A percentile compares a stretch with the other conserved stretches of the same genome.
Evolutionary conservation across 2,329 filamentous ascomycete species (phyloP).

Genomic region (Nothophoma quercina): DNA sequence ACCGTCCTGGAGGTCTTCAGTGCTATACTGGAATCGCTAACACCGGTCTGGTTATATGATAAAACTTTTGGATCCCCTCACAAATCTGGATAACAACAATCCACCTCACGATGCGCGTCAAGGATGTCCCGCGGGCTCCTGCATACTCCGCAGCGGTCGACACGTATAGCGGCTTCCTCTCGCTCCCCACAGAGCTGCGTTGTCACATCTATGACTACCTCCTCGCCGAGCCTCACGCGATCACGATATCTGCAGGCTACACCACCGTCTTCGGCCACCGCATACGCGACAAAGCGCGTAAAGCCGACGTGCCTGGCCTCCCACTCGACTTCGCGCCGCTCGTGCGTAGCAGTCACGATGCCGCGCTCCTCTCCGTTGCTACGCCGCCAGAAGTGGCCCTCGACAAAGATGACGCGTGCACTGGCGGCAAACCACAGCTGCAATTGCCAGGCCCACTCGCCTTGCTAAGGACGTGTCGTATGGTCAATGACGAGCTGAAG

Average conservation of each 20-base stretch:
- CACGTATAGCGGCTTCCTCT: constrained; percentile 25
- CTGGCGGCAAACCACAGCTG: constrained; percentile 19
- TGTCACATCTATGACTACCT: constrained; percentile 53
- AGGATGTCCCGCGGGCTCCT: constrained; percentile 14
- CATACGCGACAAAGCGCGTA: constrained; percentile 35
- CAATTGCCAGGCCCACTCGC: constrained; percentile 35
- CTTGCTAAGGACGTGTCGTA: constrained; percentile 40
- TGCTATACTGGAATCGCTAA: neutral
- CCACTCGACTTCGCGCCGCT: constrained; percentile 47
- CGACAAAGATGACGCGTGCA: constrained; percentile 16
- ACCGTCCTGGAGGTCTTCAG: constrained; percentile 2
- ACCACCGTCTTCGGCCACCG: constrained; percentile 38
- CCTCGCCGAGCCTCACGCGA: constrained; percentile 43
- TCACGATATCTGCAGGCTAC: constrained; percentile 51
- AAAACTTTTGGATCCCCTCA: constrained; percentile 6
- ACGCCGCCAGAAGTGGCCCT: constrained; percentile 34
- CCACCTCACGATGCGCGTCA: constrained; percentile 10
- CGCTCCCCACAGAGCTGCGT: constrained; percentile 51
- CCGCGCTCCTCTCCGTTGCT: constrained; percentile 41
- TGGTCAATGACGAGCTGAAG: constrained; percentile 46
- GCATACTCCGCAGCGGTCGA: constrained; percentile 1
- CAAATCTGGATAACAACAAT: neutral
- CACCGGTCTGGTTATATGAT: neutral
- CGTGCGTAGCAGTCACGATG: constrained; percentile 42
- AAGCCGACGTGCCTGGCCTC: constrained; percentile 45